Base-by-base conservation (phyloP, 805 yeast genomes). In the Myxozyma vanderwaltii region DNA sequence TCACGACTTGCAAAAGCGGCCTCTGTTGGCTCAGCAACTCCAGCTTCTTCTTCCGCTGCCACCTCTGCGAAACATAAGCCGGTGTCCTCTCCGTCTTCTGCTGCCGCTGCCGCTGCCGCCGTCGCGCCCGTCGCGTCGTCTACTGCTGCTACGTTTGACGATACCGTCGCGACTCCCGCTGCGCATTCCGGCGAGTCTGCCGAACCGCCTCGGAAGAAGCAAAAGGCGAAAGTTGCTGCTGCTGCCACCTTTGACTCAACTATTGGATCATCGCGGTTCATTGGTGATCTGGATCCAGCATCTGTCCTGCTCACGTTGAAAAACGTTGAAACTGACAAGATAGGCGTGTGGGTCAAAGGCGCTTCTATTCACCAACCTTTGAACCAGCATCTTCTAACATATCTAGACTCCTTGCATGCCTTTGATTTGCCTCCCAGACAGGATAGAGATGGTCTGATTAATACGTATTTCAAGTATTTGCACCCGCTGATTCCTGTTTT, bases 401-500 rank as follows among this genome's bases (percentile, higher is more conserved):
- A 73, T 55, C 64, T 76, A 46, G 59, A 71, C 23, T 68, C 73
- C 33, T 72, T 77, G 26, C 69, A 73, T 40, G 80, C 80, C 10
- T 77, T 77, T 59, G 72, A 74, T 6, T 64, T 77, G 59, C 75
- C 74, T 10, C 63, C 69, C 36, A 59, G 74, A 23, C 65, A 66
- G 5, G 66, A 70, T 52, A 61, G 74, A 1, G 73, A 71, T 15
- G 75, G 70, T 1, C 68, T 79, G 39, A 72, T 76, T 40, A 67
- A 71, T 43, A 63, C 78, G 1, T 79, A 76, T 64, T 76, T 77
- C 63, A 72, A 70, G 57, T 75, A 75, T 47, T 65, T 78, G 12
- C 78, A 79, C 65, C 67, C 72, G 17, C 59, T 77, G 1, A 70
- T 79, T 49, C 82, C 82, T 1, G 64, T 79, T 27, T 65, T 79